Percentiles rank a stretch among this genome's conserved stretches.
phyloP scores from a whole-genome alignment of 148 eudicot species.

The Rhododendron henanense region DNA sequence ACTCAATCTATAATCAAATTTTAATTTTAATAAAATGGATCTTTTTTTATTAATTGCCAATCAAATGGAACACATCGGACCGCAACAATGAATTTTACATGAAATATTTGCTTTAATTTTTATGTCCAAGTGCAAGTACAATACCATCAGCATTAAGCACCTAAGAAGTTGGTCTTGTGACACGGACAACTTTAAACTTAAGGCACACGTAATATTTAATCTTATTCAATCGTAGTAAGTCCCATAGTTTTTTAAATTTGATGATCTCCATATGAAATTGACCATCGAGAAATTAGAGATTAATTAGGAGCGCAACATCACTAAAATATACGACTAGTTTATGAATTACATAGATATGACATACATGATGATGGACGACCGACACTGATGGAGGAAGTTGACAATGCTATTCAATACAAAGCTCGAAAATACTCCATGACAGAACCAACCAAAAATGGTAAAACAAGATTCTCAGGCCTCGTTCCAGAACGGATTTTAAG shows the following conservation, averaged over 20 bases:
- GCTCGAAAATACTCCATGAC: neutral
- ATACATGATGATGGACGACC: neutral
- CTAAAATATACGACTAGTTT: neutral
- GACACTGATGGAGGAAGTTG: neutral
- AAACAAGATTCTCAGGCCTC: neutral
- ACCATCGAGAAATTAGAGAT: neutral
- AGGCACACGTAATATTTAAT: neutral
- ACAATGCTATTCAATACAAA: neutral
- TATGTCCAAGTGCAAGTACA: neutral
- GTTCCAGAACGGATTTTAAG: no score
- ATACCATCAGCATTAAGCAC: neutral
- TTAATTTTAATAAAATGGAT: no score
- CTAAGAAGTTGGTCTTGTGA: neutral
- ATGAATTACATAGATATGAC: neutral
- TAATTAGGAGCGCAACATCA: neutral
- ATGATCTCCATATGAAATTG: neutral
- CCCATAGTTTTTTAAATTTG: neutral
- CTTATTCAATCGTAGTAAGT: neutral
- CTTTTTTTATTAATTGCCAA: no score
- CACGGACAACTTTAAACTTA: neutral
- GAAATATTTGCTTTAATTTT: neutral
- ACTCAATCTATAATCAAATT: no score
- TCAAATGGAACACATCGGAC: no score
- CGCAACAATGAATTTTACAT: no score
- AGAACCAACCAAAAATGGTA: neutral